Conservation (phyloP, 2,329 filamentous ascomycete genomes). For the Trichoderma harzianum region DNA sequence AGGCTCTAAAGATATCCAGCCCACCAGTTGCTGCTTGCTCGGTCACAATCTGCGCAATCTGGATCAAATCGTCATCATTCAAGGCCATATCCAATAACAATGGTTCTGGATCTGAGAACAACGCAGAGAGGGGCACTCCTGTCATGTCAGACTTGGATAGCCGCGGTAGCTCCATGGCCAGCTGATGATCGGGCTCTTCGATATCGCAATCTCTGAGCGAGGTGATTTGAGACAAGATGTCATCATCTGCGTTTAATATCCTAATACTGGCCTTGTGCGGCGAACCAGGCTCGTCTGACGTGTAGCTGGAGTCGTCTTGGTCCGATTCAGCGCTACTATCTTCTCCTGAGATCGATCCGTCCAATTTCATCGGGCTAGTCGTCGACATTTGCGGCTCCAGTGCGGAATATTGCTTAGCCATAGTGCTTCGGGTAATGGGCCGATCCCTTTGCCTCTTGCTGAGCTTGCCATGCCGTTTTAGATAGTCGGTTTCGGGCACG, state of each 20-base stretch:
- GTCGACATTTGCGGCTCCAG: slow-evolving; percentile 26
- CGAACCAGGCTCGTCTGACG: slow-evolving; percentile 48
- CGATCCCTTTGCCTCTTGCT: slow-evolving; percentile 35
- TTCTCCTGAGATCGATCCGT: slow-evolving; percentile 40
- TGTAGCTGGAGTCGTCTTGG: slow-evolving; percentile 51
- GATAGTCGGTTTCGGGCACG: slow-evolving; percentile 46
- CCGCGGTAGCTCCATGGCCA: slow-evolving; percentile 48
- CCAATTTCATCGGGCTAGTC: slow-evolving; percentile 38
- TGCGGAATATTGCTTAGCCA: slow-evolving; percentile 29
- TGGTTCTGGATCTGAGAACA: slow-evolving; percentile 60
- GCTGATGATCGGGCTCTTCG: slow-evolving; percentile 46
- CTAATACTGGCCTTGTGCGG: slow-evolving; percentile 48
- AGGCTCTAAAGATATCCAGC: slow-evolving; percentile 34
- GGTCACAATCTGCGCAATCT: slow-evolving; percentile 67
- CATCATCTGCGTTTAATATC: slow-evolving; percentile 46
- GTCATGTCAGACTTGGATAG: slow-evolving; percentile 46
- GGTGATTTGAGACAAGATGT: slow-evolving; percentile 50
- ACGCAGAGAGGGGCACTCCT: slow-evolving; percentile 50
- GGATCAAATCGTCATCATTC: slow-evolving; percentile 59
- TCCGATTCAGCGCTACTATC: slow-evolving; percentile 54
- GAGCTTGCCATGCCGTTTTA: slow-evolving; percentile 45
- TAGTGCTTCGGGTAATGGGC: slow-evolving; percentile 22
- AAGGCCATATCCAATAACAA: slow-evolving; percentile 43
- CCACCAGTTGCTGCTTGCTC: slow-evolving; percentile 62
- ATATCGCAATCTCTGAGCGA: slow-evolving; percentile 49